Conservation (phyloP, 2,329 filamentous ascomycete species). For the Trichoderma sp. region DNA sequence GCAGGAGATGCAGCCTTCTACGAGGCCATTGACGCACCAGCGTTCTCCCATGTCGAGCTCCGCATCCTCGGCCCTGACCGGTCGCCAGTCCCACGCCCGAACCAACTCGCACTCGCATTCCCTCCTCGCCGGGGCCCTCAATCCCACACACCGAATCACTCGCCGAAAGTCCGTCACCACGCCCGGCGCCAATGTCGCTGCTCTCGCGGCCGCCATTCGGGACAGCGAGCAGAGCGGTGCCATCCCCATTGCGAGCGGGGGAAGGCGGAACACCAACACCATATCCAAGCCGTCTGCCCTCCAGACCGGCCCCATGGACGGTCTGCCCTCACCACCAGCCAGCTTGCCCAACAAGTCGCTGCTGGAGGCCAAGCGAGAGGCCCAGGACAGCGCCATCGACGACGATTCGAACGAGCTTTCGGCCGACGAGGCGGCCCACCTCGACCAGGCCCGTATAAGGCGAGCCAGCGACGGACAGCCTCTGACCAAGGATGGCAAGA, state of each 20-base stretch:
- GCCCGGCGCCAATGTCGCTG: conserved; percentile 68
- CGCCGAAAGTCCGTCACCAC: conserved; percentile 91
- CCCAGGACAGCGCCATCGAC: conserved; percentile 62
- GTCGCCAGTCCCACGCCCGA: conserved; percentile 64
- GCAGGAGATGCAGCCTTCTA: conserved; percentile 63
- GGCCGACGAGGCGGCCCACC: conserved; percentile 49
- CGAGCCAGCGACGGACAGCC: conserved; percentile 84
- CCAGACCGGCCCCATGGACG: conserved; percentile 51
- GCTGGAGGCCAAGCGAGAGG: conserved; percentile 47
- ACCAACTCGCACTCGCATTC: conserved; percentile 82
- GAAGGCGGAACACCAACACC: conserved; percentile 58
- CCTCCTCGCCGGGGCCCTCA: conserved; percentile 71
- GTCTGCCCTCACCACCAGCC: conserved; percentile 61
- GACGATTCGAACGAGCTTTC: conserved; percentile 62
- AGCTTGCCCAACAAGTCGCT: conserved; percentile 61
- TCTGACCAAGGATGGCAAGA: conserved; percentile 78
- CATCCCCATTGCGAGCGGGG: conserved; percentile 54
- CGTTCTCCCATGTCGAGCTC: conserved; percentile 58
- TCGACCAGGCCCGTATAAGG: conserved; percentile 50
- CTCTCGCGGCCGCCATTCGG: conserved; percentile 68
- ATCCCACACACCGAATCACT: conserved; percentile 79
- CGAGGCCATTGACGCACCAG: conserved; percentile 64
- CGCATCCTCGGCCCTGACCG: conserved; percentile 55
- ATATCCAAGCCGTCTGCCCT: conserved; percentile 60
- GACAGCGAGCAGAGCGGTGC: conserved; percentile 59